Conservation (phyloP, 495 filamentous ascomycete genomes). For the Aspergillus incahuasiensis region DNA sequence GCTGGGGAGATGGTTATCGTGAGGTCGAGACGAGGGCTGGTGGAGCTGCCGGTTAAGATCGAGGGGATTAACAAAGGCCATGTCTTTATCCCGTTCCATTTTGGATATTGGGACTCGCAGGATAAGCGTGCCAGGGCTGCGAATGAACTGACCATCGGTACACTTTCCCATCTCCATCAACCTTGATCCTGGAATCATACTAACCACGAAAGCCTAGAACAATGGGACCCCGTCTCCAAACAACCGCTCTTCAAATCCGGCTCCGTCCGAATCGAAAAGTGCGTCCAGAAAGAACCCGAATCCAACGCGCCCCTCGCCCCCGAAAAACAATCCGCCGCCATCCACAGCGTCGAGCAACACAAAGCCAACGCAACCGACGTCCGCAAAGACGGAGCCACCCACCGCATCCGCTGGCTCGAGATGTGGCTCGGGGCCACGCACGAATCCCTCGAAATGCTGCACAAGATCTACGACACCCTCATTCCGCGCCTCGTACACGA, state of each 20-base stretch:
- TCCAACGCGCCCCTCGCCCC: neutral
- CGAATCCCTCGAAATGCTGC: conserved; percentile 14
- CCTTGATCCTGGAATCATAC: neutral
- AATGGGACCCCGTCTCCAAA: conserved; percentile 19
- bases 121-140: neutral
- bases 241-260: conserved; percentile 18
- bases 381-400: neutral
- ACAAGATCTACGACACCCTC: conserved; percentile 12
- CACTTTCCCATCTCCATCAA: neutral
- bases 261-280: conserved; percentile 11
- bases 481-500: conserved; percentile 11
- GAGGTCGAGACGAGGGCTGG: neutral
- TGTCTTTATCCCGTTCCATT: conserved; percentile 8
- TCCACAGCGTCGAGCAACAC: neutral
- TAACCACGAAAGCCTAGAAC: neutral
- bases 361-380: neutral
- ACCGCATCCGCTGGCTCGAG: conserved; percentile 8
- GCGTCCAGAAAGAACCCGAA: conserved; percentile 4
- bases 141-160: conserved; percentile 6
- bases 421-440: conserved; percentile 16
- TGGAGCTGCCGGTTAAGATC: neutral
- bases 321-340: conserved; percentile 2
- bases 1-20: conserved; percentile 5
- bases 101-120: conserved; percentile 1
- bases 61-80: neutral